Conservation (phyloP, 352 stramenopile genomes). For the Phytopythium kandeliae region DNA sequence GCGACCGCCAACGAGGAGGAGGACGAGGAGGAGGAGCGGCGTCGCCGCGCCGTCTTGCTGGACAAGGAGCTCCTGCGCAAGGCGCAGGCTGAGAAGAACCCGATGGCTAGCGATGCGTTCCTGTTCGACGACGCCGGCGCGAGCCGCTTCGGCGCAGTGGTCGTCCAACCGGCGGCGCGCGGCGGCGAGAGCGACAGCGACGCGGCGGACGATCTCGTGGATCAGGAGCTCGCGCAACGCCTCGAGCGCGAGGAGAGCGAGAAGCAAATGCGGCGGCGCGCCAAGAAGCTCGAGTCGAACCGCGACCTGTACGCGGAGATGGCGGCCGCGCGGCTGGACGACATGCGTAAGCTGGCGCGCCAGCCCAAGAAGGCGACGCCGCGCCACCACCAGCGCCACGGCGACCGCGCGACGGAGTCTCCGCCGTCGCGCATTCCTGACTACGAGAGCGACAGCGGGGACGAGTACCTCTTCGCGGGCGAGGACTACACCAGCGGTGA, state of each 20-base stretch:
- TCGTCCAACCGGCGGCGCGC: slow-evolving; percentile 19
- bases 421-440: background rate
- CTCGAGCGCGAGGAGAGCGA: slow-evolving; percentile 46
- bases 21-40: slow-evolving; percentile 32
- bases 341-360: slow-evolving; percentile 64
- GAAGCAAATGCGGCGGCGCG: slow-evolving; percentile 40
- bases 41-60: slow-evolving; percentile 32
- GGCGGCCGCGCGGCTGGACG: slow-evolving; percentile 45
- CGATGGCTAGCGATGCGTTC: slow-evolving; percentile 48
- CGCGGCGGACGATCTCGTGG: slow-evolving; percentile 34
- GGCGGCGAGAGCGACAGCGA: slow-evolving; percentile 17
- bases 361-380: slow-evolving; percentile 32
- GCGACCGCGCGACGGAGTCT: slow-evolving; percentile 2
- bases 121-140: slow-evolving; percentile 48
- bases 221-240: slow-evolving; percentile 35
- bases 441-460: slow-evolving; percentile 7
- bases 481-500: slow-evolving; percentile 3
- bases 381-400: slow-evolving; percentile 12
- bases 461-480: slow-evolving; percentile 9
- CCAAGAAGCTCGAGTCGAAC: slow-evolving; percentile 70
- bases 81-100: slow-evolving; percentile 12
- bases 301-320: slow-evolving; percentile 68
- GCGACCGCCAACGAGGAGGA: slow-evolving; percentile 41
- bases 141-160: slow-evolving; percentile 45
- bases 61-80: slow-evolving; percentile 46